A percentile compares a stretch with the other conserved stretches of the same genome.
Evolutionary conservation across 179 eudicot genomes (phyloP).

Genomic region (Silene vulgaris): DNA sequence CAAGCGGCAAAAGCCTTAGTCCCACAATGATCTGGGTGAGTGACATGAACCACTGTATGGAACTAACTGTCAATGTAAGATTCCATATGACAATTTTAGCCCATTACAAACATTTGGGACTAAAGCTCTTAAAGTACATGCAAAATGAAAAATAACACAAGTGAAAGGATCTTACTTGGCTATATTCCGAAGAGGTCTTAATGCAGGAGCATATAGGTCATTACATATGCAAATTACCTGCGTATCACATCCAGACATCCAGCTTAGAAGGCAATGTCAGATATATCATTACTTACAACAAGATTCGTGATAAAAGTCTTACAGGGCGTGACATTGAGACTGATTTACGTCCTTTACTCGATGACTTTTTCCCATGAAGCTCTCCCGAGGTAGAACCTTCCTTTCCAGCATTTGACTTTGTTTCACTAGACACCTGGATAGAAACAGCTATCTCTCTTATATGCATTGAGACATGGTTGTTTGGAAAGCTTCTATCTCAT

Average conservation of each 20-base stretch:
- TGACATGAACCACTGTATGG: constrained; percentile 1
- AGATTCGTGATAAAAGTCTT: constrained; percentile 28
- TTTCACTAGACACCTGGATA: constrained; percentile 29
- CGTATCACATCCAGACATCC: constrained; percentile 26
- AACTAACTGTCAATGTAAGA: background rate
- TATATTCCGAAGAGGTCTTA: constrained; percentile 85
- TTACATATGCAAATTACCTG: constrained; percentile 98
- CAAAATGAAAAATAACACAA: constrained; percentile 6
- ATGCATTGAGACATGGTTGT: constrained; percentile 8
- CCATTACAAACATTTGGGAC: background rate
- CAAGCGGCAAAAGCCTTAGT: background rate
- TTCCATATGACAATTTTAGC: background rate
- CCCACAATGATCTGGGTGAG: background rate
- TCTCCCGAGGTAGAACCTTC: constrained; percentile 44
- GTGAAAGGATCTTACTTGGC: constrained; percentile 65
- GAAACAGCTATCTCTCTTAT: background rate
- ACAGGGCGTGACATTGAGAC: constrained; percentile 81
- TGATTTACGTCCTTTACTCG: constrained; percentile 52
- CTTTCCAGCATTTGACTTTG: constrained; percentile 36
- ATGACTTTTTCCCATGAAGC: constrained; percentile 42
- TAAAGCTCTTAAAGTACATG: constrained; percentile 7
- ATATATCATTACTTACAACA: constrained; percentile 14
- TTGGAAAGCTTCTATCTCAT: background rate
- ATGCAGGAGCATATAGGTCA: constrained; percentile 90
- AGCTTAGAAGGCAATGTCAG: constrained; percentile 18